Evolutionary conservation across 495 filamentous ascomycete genomes (phyloP).

Genomic region (Neurospora tetrasperma): DNA sequence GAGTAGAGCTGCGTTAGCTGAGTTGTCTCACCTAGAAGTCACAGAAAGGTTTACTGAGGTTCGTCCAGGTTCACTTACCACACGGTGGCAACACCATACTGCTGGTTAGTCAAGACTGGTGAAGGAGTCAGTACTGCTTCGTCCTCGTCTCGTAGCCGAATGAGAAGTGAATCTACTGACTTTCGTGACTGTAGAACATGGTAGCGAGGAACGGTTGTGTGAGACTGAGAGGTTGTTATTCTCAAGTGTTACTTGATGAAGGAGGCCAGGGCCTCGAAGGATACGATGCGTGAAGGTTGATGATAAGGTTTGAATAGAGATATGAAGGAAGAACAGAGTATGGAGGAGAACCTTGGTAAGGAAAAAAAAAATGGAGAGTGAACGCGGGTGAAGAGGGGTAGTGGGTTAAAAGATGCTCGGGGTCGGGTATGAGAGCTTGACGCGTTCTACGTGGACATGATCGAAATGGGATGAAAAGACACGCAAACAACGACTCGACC

Average conservation of each 20-base stretch:
- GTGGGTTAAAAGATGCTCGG: background rate
- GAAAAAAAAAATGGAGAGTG: background rate
- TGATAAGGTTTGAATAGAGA: background rate
- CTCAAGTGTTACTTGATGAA: background rate
- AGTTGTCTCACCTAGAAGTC: background rate
- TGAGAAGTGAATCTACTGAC: slow-evolving; percentile 35
- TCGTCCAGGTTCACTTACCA: slow-evolving; percentile 49
- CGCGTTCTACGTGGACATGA: background rate
- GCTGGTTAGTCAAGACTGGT: slow-evolving; percentile 73
- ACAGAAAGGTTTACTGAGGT: background rate
- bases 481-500: background rate
- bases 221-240: background rate
- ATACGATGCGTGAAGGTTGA: background rate
- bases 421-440: background rate
- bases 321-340: background rate
- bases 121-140: slow-evolving; percentile 6
- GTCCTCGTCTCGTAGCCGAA: background rate
- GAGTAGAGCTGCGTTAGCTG: background rate
- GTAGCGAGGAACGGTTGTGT: background rate
- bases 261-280: background rate
- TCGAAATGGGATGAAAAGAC: background rate
- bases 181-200: slow-evolving; percentile 94
- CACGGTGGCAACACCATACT: slow-evolving; percentile 87
- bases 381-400: background rate
- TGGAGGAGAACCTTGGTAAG: background rate